Conservation (phyloP, 176 grass and related monocot genomes). For the Rhipidocladum racemiflorum region DNA sequence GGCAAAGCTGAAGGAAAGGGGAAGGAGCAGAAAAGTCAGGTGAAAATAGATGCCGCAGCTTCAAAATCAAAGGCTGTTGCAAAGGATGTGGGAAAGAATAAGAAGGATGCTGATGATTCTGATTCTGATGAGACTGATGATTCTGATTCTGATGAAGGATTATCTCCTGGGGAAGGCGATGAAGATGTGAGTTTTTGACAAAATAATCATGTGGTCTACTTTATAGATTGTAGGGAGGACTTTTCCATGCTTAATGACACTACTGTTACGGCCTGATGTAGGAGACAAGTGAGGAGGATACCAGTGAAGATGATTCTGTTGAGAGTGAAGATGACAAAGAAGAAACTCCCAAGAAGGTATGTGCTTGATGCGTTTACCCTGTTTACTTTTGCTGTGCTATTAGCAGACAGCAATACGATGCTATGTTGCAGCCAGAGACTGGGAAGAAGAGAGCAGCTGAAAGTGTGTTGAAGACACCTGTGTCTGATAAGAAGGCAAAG, state of each 20-base stretch:
- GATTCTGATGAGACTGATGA: constrained; percentile 56
- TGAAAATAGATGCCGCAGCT: constrained; percentile 32
- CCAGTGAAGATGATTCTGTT: constrained; percentile 34
- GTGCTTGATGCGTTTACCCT: neutral
- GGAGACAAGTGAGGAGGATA: constrained; percentile 28
- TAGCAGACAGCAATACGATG: neutral
- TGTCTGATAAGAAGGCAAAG: constrained; percentile 84
- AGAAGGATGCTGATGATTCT: constrained; percentile 17
- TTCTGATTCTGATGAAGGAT: constrained; percentile 41
- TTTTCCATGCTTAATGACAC: neutral
- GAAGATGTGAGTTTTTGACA: constrained; percentile 34
- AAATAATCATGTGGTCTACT: neutral
- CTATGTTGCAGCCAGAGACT: constrained; percentile 53
- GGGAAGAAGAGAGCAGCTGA: constrained; percentile 63
- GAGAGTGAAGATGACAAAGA: constrained; percentile 61
- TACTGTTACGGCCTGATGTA: neutral
- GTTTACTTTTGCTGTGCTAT: neutral
- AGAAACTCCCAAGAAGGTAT: constrained; percentile 79
- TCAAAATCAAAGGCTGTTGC: constrained; percentile 33
- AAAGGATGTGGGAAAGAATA: constrained; percentile 21
- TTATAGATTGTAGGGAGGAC: neutral
- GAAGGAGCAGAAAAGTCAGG: constrained; percentile 20
- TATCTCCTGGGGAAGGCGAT: constrained; percentile 29
- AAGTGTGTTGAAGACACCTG: constrained; percentile 45
- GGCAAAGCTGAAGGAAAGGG: constrained; percentile 48